Conservation (phyloP, 805 yeast genomes). For the Sugiyamaella boreocaroliniensis region DNA sequence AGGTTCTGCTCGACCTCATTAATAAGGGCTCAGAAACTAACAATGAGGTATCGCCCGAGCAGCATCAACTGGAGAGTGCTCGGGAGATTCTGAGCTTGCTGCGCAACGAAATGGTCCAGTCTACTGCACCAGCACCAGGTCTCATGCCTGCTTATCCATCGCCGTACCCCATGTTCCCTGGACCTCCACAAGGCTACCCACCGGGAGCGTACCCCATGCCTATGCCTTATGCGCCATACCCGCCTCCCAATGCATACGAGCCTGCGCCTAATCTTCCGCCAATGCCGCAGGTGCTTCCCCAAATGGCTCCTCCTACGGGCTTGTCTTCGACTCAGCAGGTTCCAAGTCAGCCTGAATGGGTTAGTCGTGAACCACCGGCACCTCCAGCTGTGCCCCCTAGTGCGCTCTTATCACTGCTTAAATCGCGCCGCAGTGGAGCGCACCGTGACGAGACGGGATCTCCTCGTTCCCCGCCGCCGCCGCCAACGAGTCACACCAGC, state of each 20-base stretch:
- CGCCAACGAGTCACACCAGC: neutral
- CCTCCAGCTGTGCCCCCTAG: conserved; percentile 23
- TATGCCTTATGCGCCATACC: neutral
- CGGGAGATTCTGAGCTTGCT: conserved; percentile 27
- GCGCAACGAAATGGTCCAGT: conserved; percentile 18
- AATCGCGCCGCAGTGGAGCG: conserved; percentile 6
- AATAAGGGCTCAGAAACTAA: conserved; percentile 16
- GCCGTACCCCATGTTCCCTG: neutral
- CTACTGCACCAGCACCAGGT: conserved; percentile 8
- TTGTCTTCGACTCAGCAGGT: neutral
- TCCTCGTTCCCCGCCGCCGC: neutral
- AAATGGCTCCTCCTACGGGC: neutral
- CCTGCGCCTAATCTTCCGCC: conserved; percentile 6
- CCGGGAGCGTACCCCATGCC: neutral
- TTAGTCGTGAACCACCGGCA: conserved; percentile 5
- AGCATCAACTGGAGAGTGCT: conserved; percentile 25
- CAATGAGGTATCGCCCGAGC: conserved; percentile 4
- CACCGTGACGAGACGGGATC: neutral
- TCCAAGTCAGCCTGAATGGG: neutral
- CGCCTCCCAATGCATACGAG: neutral
- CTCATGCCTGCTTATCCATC: conserved; percentile 6
- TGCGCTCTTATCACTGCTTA: conserved; percentile 19
- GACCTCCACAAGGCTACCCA: neutral
- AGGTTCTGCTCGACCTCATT: conserved; percentile 23
- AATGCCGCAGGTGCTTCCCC: conserved; percentile 7